Percentiles rank a stretch among this genome's conserved stretches.
phyloP scores from a whole-genome alignment of 108 stramenopile genomes.

The Mayamaea pseudoterrestris region DNA sequence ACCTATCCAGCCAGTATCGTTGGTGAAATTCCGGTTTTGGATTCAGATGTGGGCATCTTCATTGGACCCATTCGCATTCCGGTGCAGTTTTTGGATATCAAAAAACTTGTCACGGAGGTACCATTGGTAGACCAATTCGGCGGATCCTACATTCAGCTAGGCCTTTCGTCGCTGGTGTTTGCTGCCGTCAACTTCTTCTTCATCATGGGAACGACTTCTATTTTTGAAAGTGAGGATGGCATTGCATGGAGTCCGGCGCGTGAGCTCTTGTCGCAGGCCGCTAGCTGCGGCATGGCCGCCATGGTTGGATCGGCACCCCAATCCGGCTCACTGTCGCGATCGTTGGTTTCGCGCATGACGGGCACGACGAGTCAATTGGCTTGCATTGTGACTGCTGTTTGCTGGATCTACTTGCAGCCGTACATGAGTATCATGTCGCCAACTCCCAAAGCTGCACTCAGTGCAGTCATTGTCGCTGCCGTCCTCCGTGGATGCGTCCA shows the following conservation, averaged over 20 bases:
- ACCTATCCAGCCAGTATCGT: constrained; percentile 62
- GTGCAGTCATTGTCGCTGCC: constrained; percentile 73
- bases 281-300: constrained; percentile 53
- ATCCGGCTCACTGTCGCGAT: constrained; percentile 60
- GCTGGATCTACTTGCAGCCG: constrained; percentile 68
- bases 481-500: constrained; percentile 44
- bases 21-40: constrained; percentile 60
- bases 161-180: constrained; percentile 42
- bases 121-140: constrained; percentile 46
- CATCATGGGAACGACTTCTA: constrained; percentile 66
- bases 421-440: constrained; percentile 72
- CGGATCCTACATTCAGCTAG: constrained; percentile 36
- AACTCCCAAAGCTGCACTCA: constrained; percentile 63
- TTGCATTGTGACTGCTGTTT: constrained; percentile 53
- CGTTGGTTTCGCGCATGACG: constrained; percentile 65
- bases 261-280: constrained; percentile 70
- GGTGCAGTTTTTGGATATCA: constrained; percentile 44
- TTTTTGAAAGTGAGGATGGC: constrained; percentile 64
- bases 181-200: constrained; percentile 72
- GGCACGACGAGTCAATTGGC: constrained; percentile 61
- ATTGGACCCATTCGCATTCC: constrained; percentile 49
- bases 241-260: constrained; percentile 65
- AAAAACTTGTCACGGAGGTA: constrained; percentile 33
- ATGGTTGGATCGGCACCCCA: constrained; percentile 65
- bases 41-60: constrained; percentile 48